phyloP scores from a whole-genome alignment of 805 yeast species.

The Wickerhamomyces subpelliculosus region DNA sequence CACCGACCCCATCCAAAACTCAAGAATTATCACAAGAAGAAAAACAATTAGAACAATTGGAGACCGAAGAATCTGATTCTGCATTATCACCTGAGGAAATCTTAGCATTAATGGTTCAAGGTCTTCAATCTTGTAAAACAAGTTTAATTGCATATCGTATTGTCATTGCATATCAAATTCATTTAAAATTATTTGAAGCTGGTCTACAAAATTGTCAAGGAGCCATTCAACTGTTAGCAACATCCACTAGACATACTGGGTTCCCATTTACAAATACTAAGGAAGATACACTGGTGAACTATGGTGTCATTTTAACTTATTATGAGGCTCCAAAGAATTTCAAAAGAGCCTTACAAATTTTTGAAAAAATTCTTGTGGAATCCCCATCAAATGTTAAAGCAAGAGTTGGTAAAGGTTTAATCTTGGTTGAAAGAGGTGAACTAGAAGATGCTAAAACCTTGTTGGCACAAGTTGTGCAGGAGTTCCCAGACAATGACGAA shows the following conservation, averaged over 20 bases:
- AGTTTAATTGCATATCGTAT: constrained; percentile 62
- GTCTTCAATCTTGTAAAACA: constrained; percentile 36
- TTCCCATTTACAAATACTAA: constrained; percentile 43
- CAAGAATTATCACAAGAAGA: constrained; percentile 18
- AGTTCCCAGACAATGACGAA: constrained; percentile 44
- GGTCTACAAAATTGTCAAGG: constrained; percentile 54
- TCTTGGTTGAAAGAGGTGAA: constrained; percentile 60
- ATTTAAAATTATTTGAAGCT: constrained; percentile 53
- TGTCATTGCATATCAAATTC: constrained; percentile 50
- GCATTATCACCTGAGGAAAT: constrained; percentile 42
- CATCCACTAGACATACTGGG: constrained; percentile 38
- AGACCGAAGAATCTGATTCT: constrained; percentile 16
- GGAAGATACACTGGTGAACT: constrained; percentile 51
- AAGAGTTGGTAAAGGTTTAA: constrained; percentile 74
- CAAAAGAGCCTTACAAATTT: constrained; percentile 63
- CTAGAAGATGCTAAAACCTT: constrained; percentile 46
- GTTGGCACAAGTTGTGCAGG: constrained; percentile 42
- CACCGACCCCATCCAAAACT: constrained; percentile 7
- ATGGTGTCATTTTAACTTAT: constrained; percentile 75
- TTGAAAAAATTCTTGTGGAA: constrained; percentile 49
- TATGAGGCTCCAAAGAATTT: constrained; percentile 89
- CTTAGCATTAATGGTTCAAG: constrained; percentile 42
- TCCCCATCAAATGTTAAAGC: constrained; percentile 50
- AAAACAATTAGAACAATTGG: constrained; percentile 17
- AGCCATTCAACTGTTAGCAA: constrained; percentile 52